Evolutionary conservation across 2,329 filamentous ascomycete genomes (phyloP).

Genomic region (Epicoccum nigrum): DNA sequence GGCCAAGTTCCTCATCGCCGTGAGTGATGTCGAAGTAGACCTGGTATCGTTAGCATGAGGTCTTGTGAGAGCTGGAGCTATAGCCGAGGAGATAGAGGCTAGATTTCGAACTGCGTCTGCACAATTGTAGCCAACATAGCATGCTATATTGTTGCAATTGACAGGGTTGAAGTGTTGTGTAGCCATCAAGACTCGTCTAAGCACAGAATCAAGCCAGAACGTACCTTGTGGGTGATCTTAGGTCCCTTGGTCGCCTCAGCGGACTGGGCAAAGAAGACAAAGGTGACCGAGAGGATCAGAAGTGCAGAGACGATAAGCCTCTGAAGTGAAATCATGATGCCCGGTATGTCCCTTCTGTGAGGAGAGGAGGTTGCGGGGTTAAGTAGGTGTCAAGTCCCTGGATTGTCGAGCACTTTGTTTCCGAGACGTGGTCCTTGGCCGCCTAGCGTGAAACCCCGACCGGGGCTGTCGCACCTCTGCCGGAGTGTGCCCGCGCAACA

Average conservation of each 20-base stretch:
- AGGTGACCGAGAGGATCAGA: slow-evolving; percentile 72
- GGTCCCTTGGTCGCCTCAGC: slow-evolving; percentile 67
- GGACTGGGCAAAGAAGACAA: slow-evolving; percentile 45
- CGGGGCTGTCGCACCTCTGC: slow-evolving; percentile 23
- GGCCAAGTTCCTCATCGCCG: slow-evolving; percentile 74
- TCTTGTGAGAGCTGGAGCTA: not conserved
- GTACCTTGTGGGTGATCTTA: slow-evolving; percentile 91
- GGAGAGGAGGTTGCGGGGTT: slow-evolving; percentile 29
- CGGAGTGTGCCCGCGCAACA: slow-evolving; percentile 8
- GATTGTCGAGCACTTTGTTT: slow-evolving; percentile 23
- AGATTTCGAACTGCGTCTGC: not conserved
- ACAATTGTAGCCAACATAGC: not conserved
- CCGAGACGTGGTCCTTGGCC: slow-evolving; percentile 44
- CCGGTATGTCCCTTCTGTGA: slow-evolving; percentile 23
- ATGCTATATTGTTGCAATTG: slow-evolving; percentile 3
- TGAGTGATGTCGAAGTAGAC: slow-evolving; percentile 85
- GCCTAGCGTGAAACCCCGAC: slow-evolving; percentile 19
- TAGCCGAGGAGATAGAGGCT: not conserved
- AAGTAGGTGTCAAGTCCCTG: slow-evolving; percentile 29
- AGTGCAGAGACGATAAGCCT: slow-evolving; percentile 73
- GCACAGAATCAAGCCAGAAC: slow-evolving; percentile 2
- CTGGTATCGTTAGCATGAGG: slow-evolving; percentile 37
- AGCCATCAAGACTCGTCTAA: not conserved
- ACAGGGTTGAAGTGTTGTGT: not conserved
- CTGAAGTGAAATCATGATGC: slow-evolving; percentile 76